Conservation (phyloP, 805 yeast species). For the Candida chauliodis region DNA sequence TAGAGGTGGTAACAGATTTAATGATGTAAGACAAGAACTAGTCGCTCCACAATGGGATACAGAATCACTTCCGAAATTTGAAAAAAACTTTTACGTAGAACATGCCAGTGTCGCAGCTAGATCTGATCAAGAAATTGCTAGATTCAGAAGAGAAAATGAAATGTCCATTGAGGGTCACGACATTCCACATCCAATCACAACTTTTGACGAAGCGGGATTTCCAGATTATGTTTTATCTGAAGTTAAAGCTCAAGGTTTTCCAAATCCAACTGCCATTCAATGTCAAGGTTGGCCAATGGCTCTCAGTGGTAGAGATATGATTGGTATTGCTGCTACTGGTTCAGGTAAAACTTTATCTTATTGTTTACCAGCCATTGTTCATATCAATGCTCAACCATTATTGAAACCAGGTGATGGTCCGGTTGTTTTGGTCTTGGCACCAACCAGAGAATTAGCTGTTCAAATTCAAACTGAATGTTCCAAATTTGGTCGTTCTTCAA, state of each 20-base stretch:
- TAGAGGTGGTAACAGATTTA: constrained; percentile 35
- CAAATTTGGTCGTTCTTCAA: constrained; percentile 86
- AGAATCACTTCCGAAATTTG: constrained; percentile 78
- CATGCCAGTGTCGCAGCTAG: constrained; percentile 74
- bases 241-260: constrained; percentile 90
- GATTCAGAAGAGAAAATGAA: constrained; percentile 77
- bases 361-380: constrained; percentile 95
- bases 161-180: constrained; percentile 82
- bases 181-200: constrained; percentile 90
- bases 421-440: constrained; percentile 90
- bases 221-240: constrained; percentile 89
- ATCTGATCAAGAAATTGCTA: constrained; percentile 64
- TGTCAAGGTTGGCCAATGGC: constrained; percentile 99
- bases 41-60: constrained; percentile 79
- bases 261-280: constrained; percentile 92
- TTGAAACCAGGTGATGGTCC: constrained; percentile 96
- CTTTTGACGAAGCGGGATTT: constrained; percentile 96
- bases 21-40: constrained; percentile 40
- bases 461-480: constrained; percentile 96
- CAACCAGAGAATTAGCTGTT: constrained; percentile 98
- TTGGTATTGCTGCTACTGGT: constrained; percentile 98
- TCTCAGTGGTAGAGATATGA: constrained; percentile 95
- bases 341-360: constrained; percentile 97
- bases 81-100: constrained; percentile 92
- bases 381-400: constrained; percentile 96